Conservation (phyloP, 2,329 filamentous ascomycete species). For the Aspergillus glaucus region DNA sequence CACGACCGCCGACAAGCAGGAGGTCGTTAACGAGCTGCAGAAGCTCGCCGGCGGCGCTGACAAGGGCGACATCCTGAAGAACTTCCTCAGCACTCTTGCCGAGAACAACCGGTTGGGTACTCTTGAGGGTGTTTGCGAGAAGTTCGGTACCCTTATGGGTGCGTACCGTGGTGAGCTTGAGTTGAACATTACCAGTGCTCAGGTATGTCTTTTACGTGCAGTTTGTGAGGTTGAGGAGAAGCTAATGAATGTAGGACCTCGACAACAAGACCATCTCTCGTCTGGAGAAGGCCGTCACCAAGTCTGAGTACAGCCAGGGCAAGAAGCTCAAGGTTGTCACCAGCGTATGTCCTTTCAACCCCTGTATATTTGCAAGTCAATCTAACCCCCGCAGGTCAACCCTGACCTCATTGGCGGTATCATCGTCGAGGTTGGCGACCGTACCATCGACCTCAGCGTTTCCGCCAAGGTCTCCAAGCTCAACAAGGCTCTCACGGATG, state of each 20-base stretch:
- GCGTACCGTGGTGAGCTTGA: conserved; percentile 90
- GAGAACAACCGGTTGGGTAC: conserved; percentile 93
- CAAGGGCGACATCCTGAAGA: conserved; percentile 78
- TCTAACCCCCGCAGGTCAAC: conserved; percentile 62
- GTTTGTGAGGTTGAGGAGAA: conserved; percentile 1
- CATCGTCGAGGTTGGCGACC: conserved; percentile 92
- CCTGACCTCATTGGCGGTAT: conserved; percentile 90
- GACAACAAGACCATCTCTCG: conserved; percentile 80
- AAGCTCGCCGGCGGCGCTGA: conserved; percentile 66
- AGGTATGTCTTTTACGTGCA: conserved; percentile 51
- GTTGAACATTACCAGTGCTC: conserved; percentile 81
- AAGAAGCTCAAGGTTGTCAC: conserved; percentile 98
- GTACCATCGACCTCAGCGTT: conserved; percentile 95
- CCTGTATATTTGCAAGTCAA: neutral
- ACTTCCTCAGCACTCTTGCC: conserved; percentile 83
- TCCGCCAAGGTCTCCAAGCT: conserved; percentile 92
- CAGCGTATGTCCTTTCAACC: conserved; percentile 53
- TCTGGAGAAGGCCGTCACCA: conserved; percentile 79
- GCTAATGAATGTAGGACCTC: conserved; percentile 54
- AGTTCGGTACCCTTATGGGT: conserved; percentile 82
- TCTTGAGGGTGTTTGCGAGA: conserved; percentile 73
- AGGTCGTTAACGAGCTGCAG: conserved; percentile 79
- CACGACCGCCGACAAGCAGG: conserved; percentile 68
- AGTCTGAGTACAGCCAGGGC: conserved; percentile 82
- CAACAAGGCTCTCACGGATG: conserved; percentile 97